These are phyloP conservation scores for Fragilaria radians DNA, from an alignment of 108 stramenopile species.

Conservation along the genomic window DNA sequence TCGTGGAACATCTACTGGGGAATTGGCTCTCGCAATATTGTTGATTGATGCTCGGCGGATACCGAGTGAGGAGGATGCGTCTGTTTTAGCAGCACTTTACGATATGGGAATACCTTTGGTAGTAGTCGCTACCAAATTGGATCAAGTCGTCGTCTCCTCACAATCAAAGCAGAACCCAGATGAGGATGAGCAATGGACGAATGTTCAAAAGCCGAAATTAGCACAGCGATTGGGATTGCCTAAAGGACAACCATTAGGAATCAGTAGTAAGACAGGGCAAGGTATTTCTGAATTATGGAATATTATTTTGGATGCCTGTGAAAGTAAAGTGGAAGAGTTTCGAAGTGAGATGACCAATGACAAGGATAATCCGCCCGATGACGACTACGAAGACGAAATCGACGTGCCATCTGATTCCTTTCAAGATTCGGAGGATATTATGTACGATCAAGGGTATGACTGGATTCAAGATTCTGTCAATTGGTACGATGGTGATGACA, in stretches of 20 bases:
- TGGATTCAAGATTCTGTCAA: conserved; percentile 53
- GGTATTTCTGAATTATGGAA: conserved; percentile 70
- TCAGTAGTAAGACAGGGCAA: conserved; percentile 67
- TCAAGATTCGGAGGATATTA: conserved; percentile 52
- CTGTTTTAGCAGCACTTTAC: conserved; percentile 76
- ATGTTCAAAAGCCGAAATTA: conserved; percentile 16
- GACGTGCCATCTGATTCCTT: background rate
- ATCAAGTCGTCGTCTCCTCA: too few species aligned
- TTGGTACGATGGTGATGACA: conserved; percentile 22
- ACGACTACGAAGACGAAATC: conserved; percentile 24
- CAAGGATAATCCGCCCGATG: conserved; percentile 19
- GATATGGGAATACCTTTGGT: conserved; percentile 79
- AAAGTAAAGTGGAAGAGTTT: conserved; percentile 54
- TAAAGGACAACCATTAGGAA: conserved; percentile 66
- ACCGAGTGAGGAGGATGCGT: conserved; percentile 70
- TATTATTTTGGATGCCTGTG: conserved; percentile 79
- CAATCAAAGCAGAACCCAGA: conserved; percentile 58
- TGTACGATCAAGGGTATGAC: conserved; percentile 74
- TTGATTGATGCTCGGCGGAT: conserved; percentile 85
- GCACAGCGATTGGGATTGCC: conserved; percentile 64
- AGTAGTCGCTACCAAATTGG: conserved; percentile 87
- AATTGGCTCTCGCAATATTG: conserved; percentile 78
- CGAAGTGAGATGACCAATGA: conserved; percentile 37
- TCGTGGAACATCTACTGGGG: conserved; percentile 65
- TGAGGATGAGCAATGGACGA: conserved; percentile 41